Conservation (phyloP, 768 basidiomycete species). For the Leccinum variicolor region DNA sequence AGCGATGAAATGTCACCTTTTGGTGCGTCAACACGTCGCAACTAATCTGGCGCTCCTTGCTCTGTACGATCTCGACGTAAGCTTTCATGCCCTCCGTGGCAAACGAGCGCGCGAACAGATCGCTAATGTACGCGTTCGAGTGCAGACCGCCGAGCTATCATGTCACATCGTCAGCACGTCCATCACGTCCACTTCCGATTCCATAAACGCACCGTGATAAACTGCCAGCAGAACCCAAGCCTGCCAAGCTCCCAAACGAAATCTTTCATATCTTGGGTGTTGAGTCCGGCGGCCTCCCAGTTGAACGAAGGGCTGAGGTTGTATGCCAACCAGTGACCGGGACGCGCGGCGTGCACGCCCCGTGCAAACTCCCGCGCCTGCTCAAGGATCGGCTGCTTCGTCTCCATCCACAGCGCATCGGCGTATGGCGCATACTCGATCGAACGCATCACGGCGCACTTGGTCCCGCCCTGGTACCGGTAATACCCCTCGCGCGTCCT, state of each 20-base stretch:
- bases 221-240: constrained; percentile 98
- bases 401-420: constrained; percentile 95
- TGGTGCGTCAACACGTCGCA: constrained; percentile 98
- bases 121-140: constrained; percentile 95
- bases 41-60: constrained; percentile 87
- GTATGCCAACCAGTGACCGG: constrained; percentile 94
- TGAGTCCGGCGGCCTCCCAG: constrained; percentile 92
- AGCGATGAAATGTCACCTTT: constrained; percentile 52
- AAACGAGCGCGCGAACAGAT: constrained; percentile 84
- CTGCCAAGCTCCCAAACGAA: constrained; percentile 94
- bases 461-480: constrained; percentile 95
- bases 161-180: constrained; percentile 4
- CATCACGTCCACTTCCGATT: background rate
- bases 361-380: constrained; percentile 92
- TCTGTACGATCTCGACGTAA: constrained; percentile 92
- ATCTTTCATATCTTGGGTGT: constrained; percentile 76
- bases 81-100: constrained; percentile 98
- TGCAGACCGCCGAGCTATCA: constrained; percentile 90
- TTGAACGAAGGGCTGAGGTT: constrained; percentile 94
- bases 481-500: constrained; percentile 96
- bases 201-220: constrained; percentile 78
- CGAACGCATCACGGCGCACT: constrained; percentile 89
- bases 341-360: constrained; percentile 79
- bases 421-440: constrained; percentile 93
- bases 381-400: constrained; percentile 86